Evolutionary conservation across 345 rosid species (phyloP).

Genomic region (Arabidopsis suecica): DNA sequence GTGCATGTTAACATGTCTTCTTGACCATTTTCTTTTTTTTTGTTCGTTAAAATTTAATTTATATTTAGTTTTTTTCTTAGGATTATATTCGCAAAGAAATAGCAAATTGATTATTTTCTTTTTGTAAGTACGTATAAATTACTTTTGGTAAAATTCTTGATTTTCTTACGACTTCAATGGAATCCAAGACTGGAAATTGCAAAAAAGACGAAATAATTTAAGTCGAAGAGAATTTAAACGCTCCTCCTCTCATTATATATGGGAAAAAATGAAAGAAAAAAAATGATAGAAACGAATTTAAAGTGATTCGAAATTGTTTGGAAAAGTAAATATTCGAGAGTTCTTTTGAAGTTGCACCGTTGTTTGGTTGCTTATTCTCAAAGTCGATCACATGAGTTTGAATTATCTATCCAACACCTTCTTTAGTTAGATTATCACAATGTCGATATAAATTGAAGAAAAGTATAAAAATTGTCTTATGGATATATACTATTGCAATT

Average conservation of each 20-base stretch:
- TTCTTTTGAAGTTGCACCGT: slow-evolving; percentile 35
- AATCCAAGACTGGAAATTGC: not conserved
- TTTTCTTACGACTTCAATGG: slow-evolving; percentile 16
- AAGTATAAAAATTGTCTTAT: not conserved
- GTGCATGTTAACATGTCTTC: slow-evolving; percentile 69
- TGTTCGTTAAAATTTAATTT: slow-evolving; percentile 1
- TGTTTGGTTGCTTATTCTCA: slow-evolving; percentile 26
- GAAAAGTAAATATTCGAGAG: slow-evolving; percentile 20
- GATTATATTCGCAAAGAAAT: not conserved
- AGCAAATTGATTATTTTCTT: not conserved
- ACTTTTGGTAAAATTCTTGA: slow-evolving; percentile 2
- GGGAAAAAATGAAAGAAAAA: not conserved
- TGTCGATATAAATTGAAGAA: not conserved
- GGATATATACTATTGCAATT: slow-evolving; percentile 15
- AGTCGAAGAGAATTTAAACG: not conserved
- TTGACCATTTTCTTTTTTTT: slow-evolving; percentile 1
- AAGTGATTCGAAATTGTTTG: slow-evolving; percentile 5
- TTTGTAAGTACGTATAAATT: slow-evolving; percentile 19
- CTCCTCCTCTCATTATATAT: not conserved
- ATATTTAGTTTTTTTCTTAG: not conserved
- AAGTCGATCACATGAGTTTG: slow-evolving; percentile 21
- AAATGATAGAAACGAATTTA: not conserved
- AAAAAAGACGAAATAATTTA: not conserved
- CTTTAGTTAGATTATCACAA: not conserved
- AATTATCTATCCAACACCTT: slow-evolving; percentile 15